phyloP scores from a whole-genome alignment of 2,329 filamentous ascomycete species.

The Colletotrichum sp. region DNA sequence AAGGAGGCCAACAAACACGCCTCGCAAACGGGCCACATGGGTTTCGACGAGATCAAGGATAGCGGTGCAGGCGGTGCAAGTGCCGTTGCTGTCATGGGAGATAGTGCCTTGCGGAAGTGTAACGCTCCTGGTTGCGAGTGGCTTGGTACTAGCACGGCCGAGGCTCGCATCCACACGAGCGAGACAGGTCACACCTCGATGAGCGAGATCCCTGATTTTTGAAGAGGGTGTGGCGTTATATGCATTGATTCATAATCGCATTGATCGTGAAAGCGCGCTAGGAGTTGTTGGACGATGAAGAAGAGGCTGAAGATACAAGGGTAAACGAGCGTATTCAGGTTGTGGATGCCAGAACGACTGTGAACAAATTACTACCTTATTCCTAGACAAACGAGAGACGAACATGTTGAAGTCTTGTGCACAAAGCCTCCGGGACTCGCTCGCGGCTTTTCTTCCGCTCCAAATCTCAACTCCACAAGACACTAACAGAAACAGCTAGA shows the following conservation, averaged over 20 bases:
- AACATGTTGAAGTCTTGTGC: not conserved
- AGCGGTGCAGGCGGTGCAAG: not conserved
- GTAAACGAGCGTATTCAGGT: not conserved
- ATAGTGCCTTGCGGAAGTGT: slow-evolving; percentile 76
- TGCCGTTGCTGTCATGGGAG: not conserved
- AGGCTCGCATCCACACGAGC: slow-evolving; percentile 61
- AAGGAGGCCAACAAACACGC: slow-evolving; percentile 67
- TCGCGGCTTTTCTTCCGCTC: not conserved
- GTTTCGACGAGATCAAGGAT: slow-evolving; percentile 73
- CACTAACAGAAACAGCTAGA: not conserved
- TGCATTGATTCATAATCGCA: not conserved
- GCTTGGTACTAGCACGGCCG: slow-evolving; percentile 69
- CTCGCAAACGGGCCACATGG: slow-evolving; percentile 61
- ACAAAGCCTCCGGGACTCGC: not conserved
- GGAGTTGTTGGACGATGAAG: not conserved
- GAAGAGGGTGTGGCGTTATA: not conserved
- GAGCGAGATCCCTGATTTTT: slow-evolving; percentile 41
- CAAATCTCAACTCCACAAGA: not conserved
- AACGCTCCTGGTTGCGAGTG: slow-evolving; percentile 66
- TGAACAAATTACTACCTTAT: not conserved
- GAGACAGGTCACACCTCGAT: slow-evolving; percentile 63
- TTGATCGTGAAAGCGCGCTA: not conserved
- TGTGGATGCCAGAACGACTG: not conserved
- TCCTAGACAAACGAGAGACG: not conserved
- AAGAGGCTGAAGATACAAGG: not conserved